These are phyloP conservation scores for Naganishia vishniacii DNA, from an alignment of 768 basidiomycete species.

Conservation along the genomic window DNA sequence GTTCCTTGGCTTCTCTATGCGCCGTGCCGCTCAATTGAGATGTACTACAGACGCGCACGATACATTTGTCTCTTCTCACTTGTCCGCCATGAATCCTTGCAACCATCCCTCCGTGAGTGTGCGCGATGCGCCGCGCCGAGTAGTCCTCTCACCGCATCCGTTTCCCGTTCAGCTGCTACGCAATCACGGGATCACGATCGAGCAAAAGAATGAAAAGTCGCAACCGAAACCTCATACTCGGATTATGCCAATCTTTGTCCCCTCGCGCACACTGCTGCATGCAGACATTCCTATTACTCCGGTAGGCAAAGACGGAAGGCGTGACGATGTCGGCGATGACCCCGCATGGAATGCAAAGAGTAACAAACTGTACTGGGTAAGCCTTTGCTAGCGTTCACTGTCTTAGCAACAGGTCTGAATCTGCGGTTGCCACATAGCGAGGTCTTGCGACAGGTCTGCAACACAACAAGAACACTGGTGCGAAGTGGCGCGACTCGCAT, in stretches of 20 bases:
- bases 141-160: background rate
- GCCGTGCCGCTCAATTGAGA: background rate
- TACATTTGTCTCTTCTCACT: conserved; percentile 46
- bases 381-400: background rate
- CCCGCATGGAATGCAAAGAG: conserved; percentile 46
- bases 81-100: conserved; percentile 48
- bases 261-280: conserved; percentile 45
- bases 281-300: conserved; percentile 49
- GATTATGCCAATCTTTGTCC: conserved; percentile 47
- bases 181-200: conserved; percentile 48
- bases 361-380: conserved; percentile 48
- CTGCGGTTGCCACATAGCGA: conserved; percentile 31
- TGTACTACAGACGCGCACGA: conserved; percentile 35
- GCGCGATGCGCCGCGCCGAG: background rate
- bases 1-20: background rate
- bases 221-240: conserved; percentile 48
- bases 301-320: conserved; percentile 43
- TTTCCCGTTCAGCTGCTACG: conserved; percentile 34
- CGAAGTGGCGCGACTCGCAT: conserved; percentile 45
- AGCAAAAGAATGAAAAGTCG: conserved; percentile 38
- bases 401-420: background rate
- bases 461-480: conserved; percentile 41
- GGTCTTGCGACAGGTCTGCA: conserved; percentile 47
- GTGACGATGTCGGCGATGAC: conserved; percentile 47
- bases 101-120: conserved; percentile 43